phyloP scores from a whole-genome alignment of 2,329 filamentous ascomycete species.

The Calycina marina region DNA sequence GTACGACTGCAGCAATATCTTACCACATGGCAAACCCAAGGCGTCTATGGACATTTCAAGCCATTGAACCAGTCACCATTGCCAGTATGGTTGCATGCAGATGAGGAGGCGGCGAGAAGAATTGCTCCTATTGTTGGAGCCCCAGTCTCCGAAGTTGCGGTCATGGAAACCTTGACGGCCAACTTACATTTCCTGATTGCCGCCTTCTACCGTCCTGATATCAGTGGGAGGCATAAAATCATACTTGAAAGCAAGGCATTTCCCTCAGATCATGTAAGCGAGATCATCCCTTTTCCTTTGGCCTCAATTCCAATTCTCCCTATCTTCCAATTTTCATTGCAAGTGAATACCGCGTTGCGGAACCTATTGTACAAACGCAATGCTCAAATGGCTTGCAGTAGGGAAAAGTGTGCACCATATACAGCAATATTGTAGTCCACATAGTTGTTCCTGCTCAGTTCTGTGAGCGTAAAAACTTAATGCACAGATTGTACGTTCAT shows the following conservation, averaged over 20 bases:
- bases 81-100: slow-evolving; percentile 54
- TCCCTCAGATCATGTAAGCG: slow-evolving; percentile 60
- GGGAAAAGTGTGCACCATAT: too few species aligned
- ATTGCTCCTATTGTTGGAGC: slow-evolving; percentile 63
- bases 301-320: too few species aligned
- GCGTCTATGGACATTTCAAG: slow-evolving; percentile 64
- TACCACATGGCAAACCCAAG: slow-evolving; percentile 61
- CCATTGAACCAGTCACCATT: slow-evolving; percentile 45
- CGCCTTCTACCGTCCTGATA: slow-evolving; percentile 59
- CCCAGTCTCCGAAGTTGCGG: slow-evolving; percentile 50
- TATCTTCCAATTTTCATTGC: too few species aligned
- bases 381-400: too few species aligned
- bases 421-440: too few species aligned
- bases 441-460: too few species aligned
- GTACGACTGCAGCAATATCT: slow-evolving; percentile 55
- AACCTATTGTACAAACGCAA: too few species aligned
- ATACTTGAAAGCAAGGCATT: slow-evolving; percentile 71
- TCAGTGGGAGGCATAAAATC: slow-evolving; percentile 48
- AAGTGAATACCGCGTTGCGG: too few species aligned
- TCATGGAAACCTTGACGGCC: slow-evolving; percentile 68
- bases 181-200: slow-evolving; percentile 68
- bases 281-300: slow-evolving; percentile 3
- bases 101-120: slow-evolving; percentile 47
- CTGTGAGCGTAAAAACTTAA: too few species aligned
- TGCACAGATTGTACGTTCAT: too few species aligned